These are phyloP conservation scores for Lactifluus echinatus DNA, from an alignment of 768 basidiomycete species.

Conservation along the genomic window DNA sequence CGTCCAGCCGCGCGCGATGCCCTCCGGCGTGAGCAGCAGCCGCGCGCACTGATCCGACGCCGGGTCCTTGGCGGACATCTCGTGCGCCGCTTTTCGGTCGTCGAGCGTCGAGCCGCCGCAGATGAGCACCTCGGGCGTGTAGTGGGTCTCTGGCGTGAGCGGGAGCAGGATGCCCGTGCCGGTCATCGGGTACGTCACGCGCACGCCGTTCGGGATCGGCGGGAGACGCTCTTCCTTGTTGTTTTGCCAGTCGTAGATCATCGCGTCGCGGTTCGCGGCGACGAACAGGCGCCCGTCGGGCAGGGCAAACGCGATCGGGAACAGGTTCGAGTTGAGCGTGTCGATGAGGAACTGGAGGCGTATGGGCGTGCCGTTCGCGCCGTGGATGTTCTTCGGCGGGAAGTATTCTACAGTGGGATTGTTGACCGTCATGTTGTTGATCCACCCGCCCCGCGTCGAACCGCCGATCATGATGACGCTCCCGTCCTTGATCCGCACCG, in stretches of 20 bases:
- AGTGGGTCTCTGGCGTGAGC: constrained; percentile 50
- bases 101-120: constrained; percentile 69
- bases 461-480: constrained; percentile 80
- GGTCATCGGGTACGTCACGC: constrained; percentile 78
- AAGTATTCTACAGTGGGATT: constrained; percentile 79
- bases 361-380: constrained; percentile 59
- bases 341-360: constrained; percentile 53
- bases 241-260: constrained; percentile 67
- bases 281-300: constrained; percentile 66
- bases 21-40: constrained; percentile 52
- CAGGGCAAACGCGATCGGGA: constrained; percentile 65
- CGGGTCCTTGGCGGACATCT: constrained; percentile 62
- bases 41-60: constrained; percentile 70
- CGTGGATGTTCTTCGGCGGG: constrained; percentile 68
- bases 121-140: constrained; percentile 59
- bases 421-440: constrained; percentile 72
- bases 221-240: constrained; percentile 59
- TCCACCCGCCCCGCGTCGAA: constrained; percentile 77
- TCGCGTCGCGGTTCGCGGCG: constrained; percentile 70
- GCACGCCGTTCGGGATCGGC: constrained; percentile 63
- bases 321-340: constrained; percentile 76
- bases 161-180: constrained; percentile 70
- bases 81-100: constrained; percentile 48
- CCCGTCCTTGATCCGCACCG: constrained; percentile 61
- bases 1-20: constrained; percentile 63